Evolutionary conservation across 106 monocot genomes (phyloP).

Genomic region (Dendrobium catenatum): DNA sequence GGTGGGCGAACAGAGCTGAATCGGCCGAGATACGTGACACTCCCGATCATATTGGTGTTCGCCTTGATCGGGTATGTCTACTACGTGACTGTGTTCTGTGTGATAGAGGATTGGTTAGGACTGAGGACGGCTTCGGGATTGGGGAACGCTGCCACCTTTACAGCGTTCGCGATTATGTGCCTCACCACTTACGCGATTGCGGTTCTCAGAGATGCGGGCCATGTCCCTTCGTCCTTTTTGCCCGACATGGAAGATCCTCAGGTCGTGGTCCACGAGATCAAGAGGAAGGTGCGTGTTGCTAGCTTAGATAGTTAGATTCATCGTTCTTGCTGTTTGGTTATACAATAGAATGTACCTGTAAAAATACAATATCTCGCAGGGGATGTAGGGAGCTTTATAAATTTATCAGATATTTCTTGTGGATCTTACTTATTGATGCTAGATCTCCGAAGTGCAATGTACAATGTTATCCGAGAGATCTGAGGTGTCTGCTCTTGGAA

Average conservation of each 20-base stretch:
- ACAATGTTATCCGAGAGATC: too few relatives aligned
- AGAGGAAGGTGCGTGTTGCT: constrained; percentile 28
- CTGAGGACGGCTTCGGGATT: constrained; percentile 25
- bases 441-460: too few relatives aligned
- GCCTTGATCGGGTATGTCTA: constrained; percentile 24
- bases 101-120: constrained; percentile 30
- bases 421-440: too few relatives aligned
- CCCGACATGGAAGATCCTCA: constrained; percentile 28
- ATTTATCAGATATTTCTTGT: too few relatives aligned
- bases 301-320: constrained; percentile 6
- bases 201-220: constrained; percentile 21
- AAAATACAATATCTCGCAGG: too few relatives aligned
- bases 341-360: too few relatives aligned
- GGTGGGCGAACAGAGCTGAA: neutral
- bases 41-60: constrained; percentile 26
- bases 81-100: constrained; percentile 27
- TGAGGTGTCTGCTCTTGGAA: too few relatives aligned
- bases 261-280: constrained; percentile 23
- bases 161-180: constrained; percentile 16
- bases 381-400: too few relatives aligned
- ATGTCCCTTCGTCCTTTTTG: constrained; percentile 19
- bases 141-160: constrained; percentile 17
- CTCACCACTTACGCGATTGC: constrained; percentile 18
- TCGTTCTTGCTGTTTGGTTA: constrained; percentile 24
- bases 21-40: constrained; percentile 16